Base-by-base conservation (phyloP, 225 moss, liverwort and hornwort species). In the Pseudoscleropodium purum region DNA sequence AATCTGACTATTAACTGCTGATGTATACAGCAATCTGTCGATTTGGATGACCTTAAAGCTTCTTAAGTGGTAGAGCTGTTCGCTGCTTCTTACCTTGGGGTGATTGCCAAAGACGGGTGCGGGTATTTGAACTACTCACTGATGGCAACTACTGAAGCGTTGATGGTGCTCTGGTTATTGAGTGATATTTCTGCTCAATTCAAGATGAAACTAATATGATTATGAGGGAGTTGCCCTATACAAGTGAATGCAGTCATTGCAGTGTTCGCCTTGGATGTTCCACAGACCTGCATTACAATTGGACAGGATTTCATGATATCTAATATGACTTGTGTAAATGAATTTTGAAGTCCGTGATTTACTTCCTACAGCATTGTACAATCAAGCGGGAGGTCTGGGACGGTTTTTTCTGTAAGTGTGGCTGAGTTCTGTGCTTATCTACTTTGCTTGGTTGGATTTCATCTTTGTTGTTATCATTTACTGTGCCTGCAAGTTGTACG, bases 1-100 rank as follows among this genome's bases (percentile, higher is more conserved):
- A 79, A 84, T 36, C 70, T 92, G 81, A 91, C 72, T 33, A 14
- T 16, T 68, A 85, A 11, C 78, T 90, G 65, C 83, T 87, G 39
- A 73, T 92, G 72, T 81, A 13, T 92, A 83, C 94, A 95, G 95
- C 93, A 92, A 94, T 93, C 93, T 64, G 95, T 95, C 73, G 87
- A 90, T 52, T 87, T 95, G 93, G 95, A 95, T 91, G 95, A 94
- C 88, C 92, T 95, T 70, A 94, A 92, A 87, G 95, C 92, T 64
- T 95, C 95, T 45, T 95, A 88, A 94, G 89, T 29, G 75, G 43
- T 81, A 68, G 39, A 87, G 81, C 76, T 80, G 34, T 63, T 64
- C 52, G 76, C 85, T 89, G 87, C 77, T 91, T 34, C 64, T 83
- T 51, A 70, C 74, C 60, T 89, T 63, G 41, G 52, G 81, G 82